Conservation (phyloP, 768 basidiomycete species). For the Cystobasidium ongulense region DNA sequence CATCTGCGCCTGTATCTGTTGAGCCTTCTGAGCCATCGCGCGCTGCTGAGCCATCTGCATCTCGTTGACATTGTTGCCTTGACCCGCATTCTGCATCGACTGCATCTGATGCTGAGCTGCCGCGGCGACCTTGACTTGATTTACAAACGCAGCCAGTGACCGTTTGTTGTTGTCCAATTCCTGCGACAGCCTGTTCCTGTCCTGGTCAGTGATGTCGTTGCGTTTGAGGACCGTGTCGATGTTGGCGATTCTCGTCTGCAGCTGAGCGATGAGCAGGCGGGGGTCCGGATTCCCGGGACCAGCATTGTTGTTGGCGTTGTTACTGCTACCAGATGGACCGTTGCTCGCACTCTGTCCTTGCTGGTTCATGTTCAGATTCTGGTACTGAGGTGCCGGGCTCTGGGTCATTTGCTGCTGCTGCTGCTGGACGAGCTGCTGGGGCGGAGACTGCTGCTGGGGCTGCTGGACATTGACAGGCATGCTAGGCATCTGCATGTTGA, state of each 20-base stretch:
- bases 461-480: not conserved
- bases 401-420: slow-evolving; percentile 4
- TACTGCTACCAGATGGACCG: not conserved
- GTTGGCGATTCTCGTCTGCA: not conserved
- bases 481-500: not conserved
- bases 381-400: slow-evolving; percentile 13
- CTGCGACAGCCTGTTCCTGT: not conserved
- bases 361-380: not conserved
- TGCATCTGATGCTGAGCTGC: slow-evolving; percentile 19
- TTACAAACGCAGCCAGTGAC: not conserved
- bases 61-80: not conserved
- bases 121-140: slow-evolving; percentile 9
- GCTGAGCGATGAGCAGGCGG: not conserved
- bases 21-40: slow-evolving; percentile 26
- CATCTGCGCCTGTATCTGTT: slow-evolving; percentile 20
- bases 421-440: not conserved
- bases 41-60: slow-evolving; percentile 15
- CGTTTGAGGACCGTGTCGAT: slow-evolving; percentile 14
- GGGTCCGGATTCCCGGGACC: not conserved
- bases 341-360: not conserved
- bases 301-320: not conserved
- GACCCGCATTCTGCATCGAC: not conserved
- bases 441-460: not conserved
- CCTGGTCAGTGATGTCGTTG: not conserved
- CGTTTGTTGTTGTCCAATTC: slow-evolving; percentile 3